Evolutionary conservation across 2,329 filamentous ascomycete genomes (phyloP), one percentile per base, ranked within the genome.

Genomic region (Ophiocordyceps robertsii): DNA sequence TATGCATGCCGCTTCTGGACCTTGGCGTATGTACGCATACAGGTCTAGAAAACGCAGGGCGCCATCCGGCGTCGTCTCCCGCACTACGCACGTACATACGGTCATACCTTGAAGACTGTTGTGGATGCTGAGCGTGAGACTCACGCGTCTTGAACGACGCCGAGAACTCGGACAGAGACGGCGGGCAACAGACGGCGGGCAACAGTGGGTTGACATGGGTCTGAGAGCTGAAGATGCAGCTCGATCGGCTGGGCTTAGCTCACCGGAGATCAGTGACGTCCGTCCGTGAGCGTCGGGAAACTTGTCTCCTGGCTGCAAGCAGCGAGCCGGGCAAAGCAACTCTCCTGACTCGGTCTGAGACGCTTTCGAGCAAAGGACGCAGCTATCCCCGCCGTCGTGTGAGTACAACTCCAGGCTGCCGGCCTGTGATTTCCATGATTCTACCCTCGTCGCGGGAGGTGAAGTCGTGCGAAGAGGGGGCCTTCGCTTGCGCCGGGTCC

Each of bases 351-450:
- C 38, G 42, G 30, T 5, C 24, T 32, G 42, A 39, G 41, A 43
- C 37, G 24, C 19, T 31, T 30, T 32, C 11, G 19, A 31, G 19
- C 13, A 9, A 29, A 16, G 4, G 38, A 30, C 32, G 42, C 37
- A 43, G 33, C 42, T 40, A 40, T 37, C 21, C 31, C 38, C 42
- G 42, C 37, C 32, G 32, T 31, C 24, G 42, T 43, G 32, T 40
- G 24, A 40, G 42, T 29, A 37, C 29, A 37, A 11, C 24, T 40
- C 37, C 24, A 13, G 38, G 3, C 31, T 3, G 33, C 11, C 13
- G 37, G 29, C 16, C 21, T 31, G 37, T 27, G 29, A 38, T 33
- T 37, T 31, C 12, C 21, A 30, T n/a, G 13, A 16, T 14, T 2
- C 24, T 31, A n/a, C 39, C 24, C 33, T 19, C n/a, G 19, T 21